Conservation (phyloP, 1,139 yeast species). For the Scheffersomyces titani region DNA sequence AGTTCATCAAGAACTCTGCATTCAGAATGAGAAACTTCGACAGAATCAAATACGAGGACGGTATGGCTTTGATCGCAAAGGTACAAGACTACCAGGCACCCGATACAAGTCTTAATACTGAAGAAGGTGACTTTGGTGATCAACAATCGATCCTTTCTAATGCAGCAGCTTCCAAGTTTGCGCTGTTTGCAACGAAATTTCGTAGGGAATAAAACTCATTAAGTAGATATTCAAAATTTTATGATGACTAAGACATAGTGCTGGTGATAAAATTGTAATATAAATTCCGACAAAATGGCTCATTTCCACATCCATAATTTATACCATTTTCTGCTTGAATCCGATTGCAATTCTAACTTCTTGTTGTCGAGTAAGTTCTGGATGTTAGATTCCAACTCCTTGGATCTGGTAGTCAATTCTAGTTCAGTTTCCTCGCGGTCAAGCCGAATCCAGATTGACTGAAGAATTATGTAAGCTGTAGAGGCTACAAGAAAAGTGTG, state of each 20-base stretch:
- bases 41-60: constrained; percentile 44
- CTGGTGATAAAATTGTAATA: not conserved
- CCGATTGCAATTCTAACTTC: constrained; percentile 17
- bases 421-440: constrained; percentile 33
- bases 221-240: not conserved
- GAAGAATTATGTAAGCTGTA: constrained; percentile 38
- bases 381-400: constrained; percentile 29
- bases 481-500: constrained; percentile 46
- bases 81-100: constrained; percentile 23
- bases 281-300: not conserved
- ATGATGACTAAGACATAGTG: not conserved
- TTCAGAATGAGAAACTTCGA: constrained; percentile 46
- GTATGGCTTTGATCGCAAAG: constrained; percentile 37
- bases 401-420: constrained; percentile 24
- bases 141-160: constrained; percentile 27
- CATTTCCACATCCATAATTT: constrained; percentile 20
- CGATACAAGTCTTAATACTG: constrained; percentile 11
- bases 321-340: constrained; percentile 21
- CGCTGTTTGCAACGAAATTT: constrained; percentile 42
- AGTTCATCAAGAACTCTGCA: constrained; percentile 38
- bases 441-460: constrained; percentile 33
- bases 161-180: constrained; percentile 41
- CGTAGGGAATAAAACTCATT: constrained; percentile 14
- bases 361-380: constrained; percentile 34
- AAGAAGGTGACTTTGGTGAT: constrained; percentile 22